Evolutionary conservation across 2,329 filamentous ascomycete species (phyloP).

Genomic region (Trichoderma atrobrunneum): DNA sequence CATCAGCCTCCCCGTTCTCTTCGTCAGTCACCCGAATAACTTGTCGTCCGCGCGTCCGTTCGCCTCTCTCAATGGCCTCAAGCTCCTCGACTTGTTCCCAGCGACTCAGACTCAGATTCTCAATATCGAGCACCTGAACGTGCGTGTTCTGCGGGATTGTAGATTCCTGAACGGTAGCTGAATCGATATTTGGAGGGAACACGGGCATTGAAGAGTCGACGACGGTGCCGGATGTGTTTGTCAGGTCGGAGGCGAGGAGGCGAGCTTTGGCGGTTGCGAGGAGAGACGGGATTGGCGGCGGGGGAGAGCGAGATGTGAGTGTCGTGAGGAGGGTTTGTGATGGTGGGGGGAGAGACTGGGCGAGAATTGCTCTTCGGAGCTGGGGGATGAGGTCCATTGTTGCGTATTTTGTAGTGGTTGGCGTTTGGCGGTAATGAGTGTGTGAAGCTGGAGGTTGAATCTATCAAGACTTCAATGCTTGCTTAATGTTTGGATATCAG

Average conservation of each 20-base stretch:
- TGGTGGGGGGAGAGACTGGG: conserved; percentile 53
- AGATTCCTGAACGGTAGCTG: conserved; percentile 53
- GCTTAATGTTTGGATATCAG: neutral
- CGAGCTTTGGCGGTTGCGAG: conserved; percentile 78
- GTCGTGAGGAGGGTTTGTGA: conserved; percentile 59
- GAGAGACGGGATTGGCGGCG: conserved; percentile 66
- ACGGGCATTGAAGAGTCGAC: conserved; percentile 41
- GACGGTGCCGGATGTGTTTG: conserved; percentile 35
- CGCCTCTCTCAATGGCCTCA: conserved; percentile 69
- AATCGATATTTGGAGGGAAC: conserved; percentile 54
- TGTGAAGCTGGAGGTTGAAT: neutral
- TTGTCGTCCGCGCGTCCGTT: conserved; percentile 72
- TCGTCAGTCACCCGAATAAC: conserved; percentile 59
- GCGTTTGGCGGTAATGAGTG: neutral
- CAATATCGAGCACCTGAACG: conserved; percentile 81
- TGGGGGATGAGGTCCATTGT: conserved; percentile 26
- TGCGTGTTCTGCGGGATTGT: conserved; percentile 60
- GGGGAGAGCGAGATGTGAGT: conserved; percentile 55
- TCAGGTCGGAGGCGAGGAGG: conserved; percentile 75
- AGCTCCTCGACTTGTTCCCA: conserved; percentile 88
- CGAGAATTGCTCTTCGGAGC: conserved; percentile 44
- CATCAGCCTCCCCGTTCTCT: conserved; percentile 47
- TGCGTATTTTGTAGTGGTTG: neutral
- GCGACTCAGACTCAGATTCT: conserved; percentile 74
- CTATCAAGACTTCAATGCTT: neutral